Percentiles rank a stretch among this genome's conserved stretches.
These are phyloP conservation scores for Cladosporium phlei DNA, from an alignment of 2,329 filamentous ascomycete species.

Conservation along the genomic window DNA sequence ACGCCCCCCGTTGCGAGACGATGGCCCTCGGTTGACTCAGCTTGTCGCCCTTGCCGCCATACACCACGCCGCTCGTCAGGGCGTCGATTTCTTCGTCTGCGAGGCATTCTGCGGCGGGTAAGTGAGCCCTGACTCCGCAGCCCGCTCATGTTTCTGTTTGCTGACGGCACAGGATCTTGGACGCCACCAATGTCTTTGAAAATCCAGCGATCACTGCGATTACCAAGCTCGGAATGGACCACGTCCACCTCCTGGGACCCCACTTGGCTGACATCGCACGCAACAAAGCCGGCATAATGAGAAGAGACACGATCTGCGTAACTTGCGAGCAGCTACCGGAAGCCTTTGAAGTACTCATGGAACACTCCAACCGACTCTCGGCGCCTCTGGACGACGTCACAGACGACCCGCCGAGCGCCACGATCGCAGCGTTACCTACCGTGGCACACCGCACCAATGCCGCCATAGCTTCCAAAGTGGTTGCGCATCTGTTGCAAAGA, in stretches of 20 bases:
- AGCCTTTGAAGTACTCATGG: background rate
- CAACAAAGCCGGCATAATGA: slow-evolving; percentile 87
- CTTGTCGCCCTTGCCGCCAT: slow-evolving; percentile 34
- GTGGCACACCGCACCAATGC: too few species aligned
- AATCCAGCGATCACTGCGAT: slow-evolving; percentile 67
- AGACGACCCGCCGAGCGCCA: too few species aligned
- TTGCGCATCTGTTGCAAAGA: too few species aligned
- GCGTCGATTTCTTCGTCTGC: slow-evolving; percentile 73
- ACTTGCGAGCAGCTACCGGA: background rate
- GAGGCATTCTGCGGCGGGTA: slow-evolving; percentile 54
- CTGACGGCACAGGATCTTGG: slow-evolving; percentile 31
- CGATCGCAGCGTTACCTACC: too few species aligned
- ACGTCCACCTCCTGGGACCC: slow-evolving; percentile 70
- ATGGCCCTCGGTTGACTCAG: background rate
- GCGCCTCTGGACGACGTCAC: too few species aligned
- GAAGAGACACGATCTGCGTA: slow-evolving; percentile 33
- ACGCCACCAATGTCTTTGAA: slow-evolving; percentile 78
- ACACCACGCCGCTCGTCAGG: slow-evolving; percentile 79
- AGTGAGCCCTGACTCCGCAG: too few species aligned
- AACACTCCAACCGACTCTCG: background rate
- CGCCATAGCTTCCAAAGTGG: too few species aligned
- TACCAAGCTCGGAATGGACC: slow-evolving; percentile 79
- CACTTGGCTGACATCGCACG: slow-evolving; percentile 79
- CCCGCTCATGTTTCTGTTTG: too few species aligned
- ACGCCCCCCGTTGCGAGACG: background rate